Base-by-base conservation (phyloP, 495 filamentous ascomycete species). In the Staphylotrichum longicolle region DNA sequence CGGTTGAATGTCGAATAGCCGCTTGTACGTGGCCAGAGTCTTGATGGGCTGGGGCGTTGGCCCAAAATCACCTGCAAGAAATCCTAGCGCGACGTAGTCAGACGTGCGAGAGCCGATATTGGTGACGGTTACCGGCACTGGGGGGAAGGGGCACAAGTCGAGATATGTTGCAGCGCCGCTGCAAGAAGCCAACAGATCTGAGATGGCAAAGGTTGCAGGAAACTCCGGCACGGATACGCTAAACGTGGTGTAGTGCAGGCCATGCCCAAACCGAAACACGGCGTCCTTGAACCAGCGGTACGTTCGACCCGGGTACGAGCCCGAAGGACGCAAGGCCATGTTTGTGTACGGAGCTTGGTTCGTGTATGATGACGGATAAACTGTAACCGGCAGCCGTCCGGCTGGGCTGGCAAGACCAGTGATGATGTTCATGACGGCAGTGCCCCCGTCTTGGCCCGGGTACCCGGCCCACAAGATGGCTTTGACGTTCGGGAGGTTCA, bases 21-120 rank as follows among this genome's bases (percentile, higher is more conserved):
- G 77, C 9, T 77, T 75, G 57, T 86, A 91, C 0, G 82, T 78
- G 4, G 84, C 84, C 0, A 89, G 76, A 65, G 80, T 80, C 70
- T 89, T 89, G 60, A 83, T 83, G 5, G 88, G 86, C 51, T 82
- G 74, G 3, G 87, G 88, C 49, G 66, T 61, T 0, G 86, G 87
- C 0, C 88, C 88, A 45, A 75, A 74, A 3, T 76, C 77, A 3
- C 79, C 83, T 27, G 80, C 74, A 12, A 80, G 62, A 68, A 86
- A 90, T 0, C 71, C 73, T 50, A 90, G 75, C 7, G 78, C 80
- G 0, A 84, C 82, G 61, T 84, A 90, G 66, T 87, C 85, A 0
- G 85, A 88, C 0, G 68, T 69, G 0, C 69, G 65, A 1, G 72
- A 67, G 5, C 87, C 87, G 0, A 80, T 82, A 67, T 90, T 89